Conservation (phyloP, 768 basidiomycete species). For the Crucibulum laeve region DNA sequence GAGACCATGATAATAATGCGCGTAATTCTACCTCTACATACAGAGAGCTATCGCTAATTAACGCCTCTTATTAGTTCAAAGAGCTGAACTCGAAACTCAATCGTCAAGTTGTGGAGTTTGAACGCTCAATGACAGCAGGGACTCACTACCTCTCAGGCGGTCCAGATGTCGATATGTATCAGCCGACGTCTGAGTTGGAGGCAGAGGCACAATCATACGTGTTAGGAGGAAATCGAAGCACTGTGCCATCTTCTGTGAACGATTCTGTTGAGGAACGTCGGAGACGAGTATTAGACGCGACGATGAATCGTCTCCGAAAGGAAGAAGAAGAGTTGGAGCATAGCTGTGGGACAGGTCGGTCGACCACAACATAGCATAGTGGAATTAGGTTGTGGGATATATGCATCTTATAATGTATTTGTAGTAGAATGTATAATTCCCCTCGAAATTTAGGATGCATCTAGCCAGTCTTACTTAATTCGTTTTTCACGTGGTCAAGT, state of each 20-base stretch:
- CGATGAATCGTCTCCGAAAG: conserved; percentile 51
- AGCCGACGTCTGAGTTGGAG: conserved; percentile 53
- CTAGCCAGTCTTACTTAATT: too few relatives aligned
- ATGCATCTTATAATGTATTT: too few relatives aligned
- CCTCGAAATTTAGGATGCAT: too few relatives aligned
- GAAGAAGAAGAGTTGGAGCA: conserved; percentile 73
- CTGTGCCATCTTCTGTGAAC: conserved; percentile 8
- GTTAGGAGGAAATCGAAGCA: conserved; percentile 41
- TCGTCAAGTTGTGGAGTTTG: conserved; percentile 67
- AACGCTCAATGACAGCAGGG: conserved; percentile 44
- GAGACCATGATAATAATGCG: conserved; percentile 71
- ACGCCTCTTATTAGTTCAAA: conserved; percentile 54
- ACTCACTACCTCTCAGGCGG: conserved; percentile 47
- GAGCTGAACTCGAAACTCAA: conserved; percentile 71
- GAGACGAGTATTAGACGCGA: conserved; percentile 51
- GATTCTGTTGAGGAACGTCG: conserved; percentile 61
- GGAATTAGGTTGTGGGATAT: too few relatives aligned
- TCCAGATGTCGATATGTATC: conserved; percentile 35
- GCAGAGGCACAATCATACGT: conserved; percentile 48
- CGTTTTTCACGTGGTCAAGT: too few relatives aligned
- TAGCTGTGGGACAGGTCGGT: conserved; percentile 55
- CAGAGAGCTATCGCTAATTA: background rate
- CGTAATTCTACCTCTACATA: conserved; percentile 18
- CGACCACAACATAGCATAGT: conserved; percentile 1
- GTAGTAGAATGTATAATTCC: too few relatives aligned